Percentiles rank a stretch among this genome's conserved stretches.
Conservation (phyloP, 2,329 filamentous ascomycete species). For the Huntiella decipiens region DNA sequence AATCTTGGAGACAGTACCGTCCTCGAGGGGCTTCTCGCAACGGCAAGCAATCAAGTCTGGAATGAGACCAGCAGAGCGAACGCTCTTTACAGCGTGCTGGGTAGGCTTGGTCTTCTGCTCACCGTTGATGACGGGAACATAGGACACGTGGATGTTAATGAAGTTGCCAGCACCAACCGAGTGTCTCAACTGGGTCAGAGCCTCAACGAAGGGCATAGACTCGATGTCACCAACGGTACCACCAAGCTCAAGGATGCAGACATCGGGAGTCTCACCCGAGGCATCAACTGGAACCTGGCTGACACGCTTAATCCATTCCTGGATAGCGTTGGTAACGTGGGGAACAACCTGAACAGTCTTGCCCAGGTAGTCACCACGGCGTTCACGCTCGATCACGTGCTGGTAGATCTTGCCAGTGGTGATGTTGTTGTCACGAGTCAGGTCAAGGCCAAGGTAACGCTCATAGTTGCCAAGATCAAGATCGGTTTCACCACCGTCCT, state of each 20-base stretch:
- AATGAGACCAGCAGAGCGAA: conserved; percentile 59
- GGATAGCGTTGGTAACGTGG: conserved; percentile 78
- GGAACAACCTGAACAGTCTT: conserved; percentile 82
- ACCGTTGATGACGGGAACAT: conserved; percentile 50
- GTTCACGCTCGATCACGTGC: conserved; percentile 59
- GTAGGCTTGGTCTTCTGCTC: conserved; percentile 97
- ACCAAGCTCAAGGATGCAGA: conserved; percentile 61
- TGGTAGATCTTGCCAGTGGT: conserved; percentile 95
- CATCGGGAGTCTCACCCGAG: conserved; percentile 63
- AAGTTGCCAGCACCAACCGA: conserved; percentile 63
- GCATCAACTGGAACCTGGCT: conserved; percentile 74
- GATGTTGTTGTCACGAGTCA: conserved; percentile 83
- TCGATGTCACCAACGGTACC: conserved; percentile 66
- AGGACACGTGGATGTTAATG: conserved; percentile 72
- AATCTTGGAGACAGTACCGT: conserved; percentile 65
- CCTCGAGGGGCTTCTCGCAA: conserved; percentile 58
- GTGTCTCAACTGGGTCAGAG: conserved; percentile 58
- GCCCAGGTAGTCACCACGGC: conserved; percentile 60
- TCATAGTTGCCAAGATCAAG: conserved; percentile 40
- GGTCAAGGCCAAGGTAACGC: conserved; percentile 41
- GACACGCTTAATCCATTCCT: conserved; percentile 81
- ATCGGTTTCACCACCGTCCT: conserved; percentile 52
- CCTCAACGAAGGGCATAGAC: conserved; percentile 73
- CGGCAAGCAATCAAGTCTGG: conserved; percentile 82
- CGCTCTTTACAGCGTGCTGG: conserved; percentile 69